A percentile compares a stretch with the other conserved stretches of the same genome.
Evolutionary conservation across 139 green algal species (phyloP).

Genomic region (Chlorella sorokiniana): DNA sequence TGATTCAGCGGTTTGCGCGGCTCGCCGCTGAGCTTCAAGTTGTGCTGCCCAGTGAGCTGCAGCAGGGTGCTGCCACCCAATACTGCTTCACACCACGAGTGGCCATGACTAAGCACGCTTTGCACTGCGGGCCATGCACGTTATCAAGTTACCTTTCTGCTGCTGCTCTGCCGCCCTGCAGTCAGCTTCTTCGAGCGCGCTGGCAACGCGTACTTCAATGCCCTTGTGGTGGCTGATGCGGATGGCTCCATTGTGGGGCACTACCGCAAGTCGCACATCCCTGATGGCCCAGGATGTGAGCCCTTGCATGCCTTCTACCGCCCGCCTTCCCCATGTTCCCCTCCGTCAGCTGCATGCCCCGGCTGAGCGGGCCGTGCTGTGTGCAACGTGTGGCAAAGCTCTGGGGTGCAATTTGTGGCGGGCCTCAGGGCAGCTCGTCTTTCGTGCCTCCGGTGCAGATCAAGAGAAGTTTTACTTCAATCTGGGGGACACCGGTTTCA

Average conservation of each 20-base stretch:
- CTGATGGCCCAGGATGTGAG: conserved; percentile 65
- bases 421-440: too few species aligned
- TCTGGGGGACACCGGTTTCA: conserved; percentile 78
- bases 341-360: background rate
- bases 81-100: too few species aligned
- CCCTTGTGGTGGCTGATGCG: conserved; percentile 66
- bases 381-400: background rate
- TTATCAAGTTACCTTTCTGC: too few species aligned
- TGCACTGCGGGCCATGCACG: background rate
- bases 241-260: conserved; percentile 57
- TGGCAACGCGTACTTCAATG: conserved; percentile 74
- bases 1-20: conserved; percentile 48
- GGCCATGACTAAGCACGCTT: background rate
- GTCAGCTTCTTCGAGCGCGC: conserved; percentile 72
- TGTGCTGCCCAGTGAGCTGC: conserved; percentile 54
- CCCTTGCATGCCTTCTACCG: too few species aligned
- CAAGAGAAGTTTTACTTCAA: conserved; percentile 83
- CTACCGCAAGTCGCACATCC: conserved; percentile 83
- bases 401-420: background rate
- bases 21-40: conserved; percentile 71
- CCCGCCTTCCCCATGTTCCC: too few species aligned
- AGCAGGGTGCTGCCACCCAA: too few species aligned
- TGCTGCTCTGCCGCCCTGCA: conserved; percentile 6
- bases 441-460: conserved; percentile 44
- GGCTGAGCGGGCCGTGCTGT: background rate